Conservation (phyloP, 2,329 filamentous ascomycete genomes). For the Hypoxylon sp. region DNA sequence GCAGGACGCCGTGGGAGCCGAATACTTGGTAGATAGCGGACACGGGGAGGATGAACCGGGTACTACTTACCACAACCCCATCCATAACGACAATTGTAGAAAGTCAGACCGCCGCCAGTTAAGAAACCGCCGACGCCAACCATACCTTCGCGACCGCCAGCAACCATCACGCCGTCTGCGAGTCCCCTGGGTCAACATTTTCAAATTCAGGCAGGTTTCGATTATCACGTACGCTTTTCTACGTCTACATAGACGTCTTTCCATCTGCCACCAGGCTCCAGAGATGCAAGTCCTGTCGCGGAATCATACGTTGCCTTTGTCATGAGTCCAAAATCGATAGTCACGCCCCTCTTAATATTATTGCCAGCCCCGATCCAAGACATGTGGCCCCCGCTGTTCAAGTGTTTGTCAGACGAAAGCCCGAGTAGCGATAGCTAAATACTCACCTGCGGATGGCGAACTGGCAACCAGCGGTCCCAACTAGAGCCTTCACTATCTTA, state of each 20-base stretch:
- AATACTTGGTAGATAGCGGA: no score
- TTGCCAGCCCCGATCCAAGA: no score
- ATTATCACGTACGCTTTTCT: slow-evolving; percentile 24
- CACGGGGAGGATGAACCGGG: not conserved
- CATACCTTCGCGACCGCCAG: slow-evolving; percentile 33
- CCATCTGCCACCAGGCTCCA: no score
- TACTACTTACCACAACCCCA: slow-evolving; percentile 33
- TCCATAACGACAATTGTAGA: slow-evolving; percentile 31
- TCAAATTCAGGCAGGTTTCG: not conserved
- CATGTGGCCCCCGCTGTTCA: not conserved
- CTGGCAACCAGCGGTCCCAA: slow-evolving; percentile 25
- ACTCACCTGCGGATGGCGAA: slow-evolving; percentile 41
- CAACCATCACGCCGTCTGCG: slow-evolving; percentile 34
- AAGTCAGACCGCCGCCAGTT: slow-evolving; percentile 41
- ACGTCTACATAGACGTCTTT: slow-evolving; percentile 4
- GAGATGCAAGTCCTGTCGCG: no score
- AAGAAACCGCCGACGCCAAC: slow-evolving; percentile 47
- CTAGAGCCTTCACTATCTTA: slow-evolving; percentile 36
- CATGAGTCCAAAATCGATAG: not conserved
- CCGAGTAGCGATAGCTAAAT: not conserved
- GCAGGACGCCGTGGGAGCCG: no score
- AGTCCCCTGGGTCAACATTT: not conserved
- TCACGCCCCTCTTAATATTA: not conserved
- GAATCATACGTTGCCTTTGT: not conserved
- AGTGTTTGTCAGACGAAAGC: not conserved